Evolutionary conservation across 495 filamentous ascomycete genomes (phyloP), one percentile per base, ranked within the genome.

Genomic region (Letharia lupina): DNA sequence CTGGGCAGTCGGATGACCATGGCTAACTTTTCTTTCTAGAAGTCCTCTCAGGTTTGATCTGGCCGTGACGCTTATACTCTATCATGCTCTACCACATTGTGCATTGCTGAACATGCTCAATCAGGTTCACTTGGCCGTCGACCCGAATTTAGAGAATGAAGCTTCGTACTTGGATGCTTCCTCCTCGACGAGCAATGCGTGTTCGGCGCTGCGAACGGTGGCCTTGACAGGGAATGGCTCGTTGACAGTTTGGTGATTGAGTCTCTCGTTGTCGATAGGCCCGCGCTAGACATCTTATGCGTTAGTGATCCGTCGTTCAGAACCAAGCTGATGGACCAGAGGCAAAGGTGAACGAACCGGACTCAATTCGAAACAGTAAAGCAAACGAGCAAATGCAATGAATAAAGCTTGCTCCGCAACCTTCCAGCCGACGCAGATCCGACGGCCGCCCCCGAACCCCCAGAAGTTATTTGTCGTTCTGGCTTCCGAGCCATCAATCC

Each of bases 351-450:
- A 71, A 47, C 70, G 39, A 40, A 75, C 72, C 33, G 73, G 60
- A 28, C 52, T 16, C 33, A 75, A 75, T 52, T 82, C 75, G 65
- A 78, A 81, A 65, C 80, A 82, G 42, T 78, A 76, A 3, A 74
- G 37, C 40, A 82, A 52, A 0, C 81, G 73, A 15, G 81, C 76
- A 64, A 79, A 69, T 52, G 72, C 75, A 50, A 82, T 69, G 64
- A 79, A 84, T 45, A 83, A 68, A 13, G 70, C 73, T 41, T 71
- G 69, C 57, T 78, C 71, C 10, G 78, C 81, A 28, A 83, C 59
- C 61, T 77, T 71, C 42, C 76, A 82, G 0, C 78, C 81, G 8
- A 81, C 78, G 64, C 81, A 82, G n/a, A 80, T 73, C 35, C 79
- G 75, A 12, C 79, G 73, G 3, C 78, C 78, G 20, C 76, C 71